phyloP scores from a whole-genome alignment of 1,284 basidiomycete species.

The Boletus subluridellus region DNA sequence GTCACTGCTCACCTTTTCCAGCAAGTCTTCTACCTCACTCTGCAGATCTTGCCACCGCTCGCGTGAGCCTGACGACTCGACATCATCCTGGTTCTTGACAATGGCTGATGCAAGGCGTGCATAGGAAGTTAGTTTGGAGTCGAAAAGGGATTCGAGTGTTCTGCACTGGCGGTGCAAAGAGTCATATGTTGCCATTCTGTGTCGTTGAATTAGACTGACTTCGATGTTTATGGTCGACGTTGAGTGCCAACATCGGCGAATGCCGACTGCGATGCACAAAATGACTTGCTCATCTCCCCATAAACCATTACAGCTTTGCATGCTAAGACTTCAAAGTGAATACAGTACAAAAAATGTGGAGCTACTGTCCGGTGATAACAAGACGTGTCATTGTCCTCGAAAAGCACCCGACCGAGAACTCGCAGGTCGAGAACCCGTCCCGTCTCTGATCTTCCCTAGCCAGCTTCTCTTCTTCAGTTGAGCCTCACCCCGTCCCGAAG shows the following conservation, averaged over 20 bases:
- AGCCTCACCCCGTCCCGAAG: conserved; percentile 26
- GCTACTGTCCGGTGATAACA: conserved; percentile 10
- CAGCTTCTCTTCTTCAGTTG: conserved; percentile 51
- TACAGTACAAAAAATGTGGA: conserved; percentile 11
- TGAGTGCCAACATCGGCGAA: conserved; percentile 12
- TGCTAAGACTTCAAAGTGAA: conserved; percentile 1
- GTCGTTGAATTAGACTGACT: background rate
- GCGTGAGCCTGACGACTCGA: conserved; percentile 66
- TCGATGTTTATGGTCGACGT: background rate
- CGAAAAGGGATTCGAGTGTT: conserved; percentile 87
- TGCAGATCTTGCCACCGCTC: conserved; percentile 81
- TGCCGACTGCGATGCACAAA: conserved; percentile 15
- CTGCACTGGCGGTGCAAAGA: conserved; percentile 82
- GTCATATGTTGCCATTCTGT: conserved; percentile 68
- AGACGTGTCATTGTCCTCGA: conserved; percentile 26
- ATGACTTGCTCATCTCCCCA: background rate
- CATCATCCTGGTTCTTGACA: conserved; percentile 57
- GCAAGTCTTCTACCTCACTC: conserved; percentile 78
- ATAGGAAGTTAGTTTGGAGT: conserved; percentile 87
- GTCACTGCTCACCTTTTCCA: conserved; percentile 71
- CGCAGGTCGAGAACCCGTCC: conserved; percentile 23
- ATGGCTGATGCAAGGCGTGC: conserved; percentile 79
- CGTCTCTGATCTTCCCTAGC: conserved; percentile 60
- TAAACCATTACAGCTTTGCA: background rate
- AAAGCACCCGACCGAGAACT: conserved; percentile 29